Conservation (phyloP, 768 basidiomycete genomes). For the Hericium rajendrae region DNA sequence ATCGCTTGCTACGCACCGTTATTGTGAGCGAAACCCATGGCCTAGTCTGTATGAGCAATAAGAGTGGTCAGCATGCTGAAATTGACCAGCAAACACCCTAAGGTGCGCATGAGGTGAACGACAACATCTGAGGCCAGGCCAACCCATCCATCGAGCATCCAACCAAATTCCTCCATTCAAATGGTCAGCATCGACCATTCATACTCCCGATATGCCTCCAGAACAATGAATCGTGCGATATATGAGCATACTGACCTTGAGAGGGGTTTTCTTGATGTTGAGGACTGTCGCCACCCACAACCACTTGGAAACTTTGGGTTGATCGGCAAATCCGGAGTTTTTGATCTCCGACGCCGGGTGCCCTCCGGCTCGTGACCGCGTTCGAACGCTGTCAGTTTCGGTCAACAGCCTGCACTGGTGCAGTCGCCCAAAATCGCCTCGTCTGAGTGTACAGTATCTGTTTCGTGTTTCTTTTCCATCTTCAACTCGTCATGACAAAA, state of each 20-base stretch:
- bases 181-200: neutral
- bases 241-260: conserved; percentile 26
- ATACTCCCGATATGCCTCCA: neutral
- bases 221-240: neutral
- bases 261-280: conserved; percentile 22
- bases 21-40: conserved; percentile 74
- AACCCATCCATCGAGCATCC: conserved; percentile 14
- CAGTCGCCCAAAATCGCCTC: too few species aligned
- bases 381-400: too few species aligned
- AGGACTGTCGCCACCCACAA: neutral
- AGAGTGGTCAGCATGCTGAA: conserved; percentile 14
- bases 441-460: too few species aligned
- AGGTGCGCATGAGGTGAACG: too few species aligned
- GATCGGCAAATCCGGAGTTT: neutral
- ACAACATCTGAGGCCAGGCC: conserved; percentile 1
- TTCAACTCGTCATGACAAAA: neutral
- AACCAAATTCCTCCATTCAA: neutral
- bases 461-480: neutral
- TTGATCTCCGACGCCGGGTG: conserved; percentile 5
- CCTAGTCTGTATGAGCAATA: conserved; percentile 30
- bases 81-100: neutral
- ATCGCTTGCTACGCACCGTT: conserved; percentile 44
- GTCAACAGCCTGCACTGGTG: too few species aligned
- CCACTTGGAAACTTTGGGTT: conserved; percentile 2
- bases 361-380: neutral